Evolutionary conservation across 1,139 yeast species (phyloP), one percentile per base, ranked within the genome.

Genomic region (Torulaspora pretoriensis): DNA sequence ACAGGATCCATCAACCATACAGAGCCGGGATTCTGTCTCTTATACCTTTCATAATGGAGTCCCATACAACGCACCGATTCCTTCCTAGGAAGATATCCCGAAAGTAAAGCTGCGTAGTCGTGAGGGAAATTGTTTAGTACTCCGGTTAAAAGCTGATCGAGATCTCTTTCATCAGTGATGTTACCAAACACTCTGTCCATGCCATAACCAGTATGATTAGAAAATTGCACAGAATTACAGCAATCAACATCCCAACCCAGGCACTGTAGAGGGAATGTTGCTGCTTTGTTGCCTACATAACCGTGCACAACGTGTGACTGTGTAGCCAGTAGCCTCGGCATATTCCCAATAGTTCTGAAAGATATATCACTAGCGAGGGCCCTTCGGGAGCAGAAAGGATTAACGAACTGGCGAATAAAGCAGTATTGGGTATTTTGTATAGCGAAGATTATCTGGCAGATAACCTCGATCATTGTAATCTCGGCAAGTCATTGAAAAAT

Each of bases 261-360:
- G 45, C 73, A 74, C 58, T 87, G 96, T 7, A 87, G 67, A 0
- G 96, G 95, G 63, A 87, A 84, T 0, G 87, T 80, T 1, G 87
- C 81, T 1, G 94, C 89, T 47, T 82, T 74, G 60, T 83, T 84
- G 1, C 95, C 95, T 12, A 85, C 95, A 57, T 84, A 85, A 2
- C 96, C 96, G 58, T 87, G 95, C 2, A 80, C 84, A 2, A 87
- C 95, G 63, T 86, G 95, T 7, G 92, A 83, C 63, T 83, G 90
- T 9, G 49, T 46, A 14, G 49, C 45, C 31, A 46, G 27, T 33
- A 46, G 27, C 27, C 46, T 33, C 26, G 46, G 46, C 46, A 43
- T 43, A 9, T 17, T 25, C 16, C 22, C 32, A 8, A 13, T 8
- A 19, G 22, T 19, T 19, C n/a, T 6, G 7, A 5, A 19, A 19